Percentiles rank a stretch among this genome's conserved stretches.
Conservation (phyloP, 805 yeast genomes). For the Cyberlindnera maclurae region DNA sequence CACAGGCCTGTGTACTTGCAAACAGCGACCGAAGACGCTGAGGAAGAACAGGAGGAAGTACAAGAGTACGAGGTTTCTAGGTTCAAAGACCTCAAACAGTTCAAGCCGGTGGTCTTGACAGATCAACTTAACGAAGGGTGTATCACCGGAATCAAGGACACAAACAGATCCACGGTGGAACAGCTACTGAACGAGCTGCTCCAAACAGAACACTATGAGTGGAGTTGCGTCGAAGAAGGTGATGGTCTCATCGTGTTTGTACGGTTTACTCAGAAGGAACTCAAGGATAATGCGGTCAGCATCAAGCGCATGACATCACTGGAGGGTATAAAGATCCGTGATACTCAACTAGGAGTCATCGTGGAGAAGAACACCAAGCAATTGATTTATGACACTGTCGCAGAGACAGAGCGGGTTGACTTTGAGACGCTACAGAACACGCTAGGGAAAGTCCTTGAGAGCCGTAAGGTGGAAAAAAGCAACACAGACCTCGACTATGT, state of each 20-base stretch:
- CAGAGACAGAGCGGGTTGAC: slow-evolving; percentile 1
- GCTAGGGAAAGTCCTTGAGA: slow-evolving; percentile 3
- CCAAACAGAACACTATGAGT: slow-evolving; percentile 19
- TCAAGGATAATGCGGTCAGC: neutral
- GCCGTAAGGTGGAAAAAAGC: slow-evolving; percentile 2
- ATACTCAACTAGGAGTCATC: slow-evolving; percentile 2
- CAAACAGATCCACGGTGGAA: slow-evolving; percentile 27
- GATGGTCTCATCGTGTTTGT: slow-evolving; percentile 30
- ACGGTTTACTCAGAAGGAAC: slow-evolving; percentile 17
- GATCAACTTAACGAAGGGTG: slow-evolving; percentile 31
- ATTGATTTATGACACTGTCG: slow-evolving; percentile 8
- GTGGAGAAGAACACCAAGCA: slow-evolving; percentile 10
- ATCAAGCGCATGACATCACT: slow-evolving; percentile 2
- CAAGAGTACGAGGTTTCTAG: slow-evolving; percentile 7
- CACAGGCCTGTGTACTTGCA: neutral
- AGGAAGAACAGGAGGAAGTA: neutral
- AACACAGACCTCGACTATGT: slow-evolving; percentile 29
- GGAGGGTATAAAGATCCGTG: slow-evolving; percentile 1
- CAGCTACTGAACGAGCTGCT: slow-evolving; percentile 24
- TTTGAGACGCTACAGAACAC: neutral
- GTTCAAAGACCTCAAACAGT: slow-evolving; percentile 22
- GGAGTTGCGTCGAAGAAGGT: slow-evolving; percentile 31
- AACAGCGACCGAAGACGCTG: slow-evolving; percentile 1
- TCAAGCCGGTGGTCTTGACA: slow-evolving; percentile 22
- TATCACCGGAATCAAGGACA: slow-evolving; percentile 29